Evolutionary conservation across 352 stramenopile genomes (phyloP).

Genomic region (Achlya hypogyna): DNA sequence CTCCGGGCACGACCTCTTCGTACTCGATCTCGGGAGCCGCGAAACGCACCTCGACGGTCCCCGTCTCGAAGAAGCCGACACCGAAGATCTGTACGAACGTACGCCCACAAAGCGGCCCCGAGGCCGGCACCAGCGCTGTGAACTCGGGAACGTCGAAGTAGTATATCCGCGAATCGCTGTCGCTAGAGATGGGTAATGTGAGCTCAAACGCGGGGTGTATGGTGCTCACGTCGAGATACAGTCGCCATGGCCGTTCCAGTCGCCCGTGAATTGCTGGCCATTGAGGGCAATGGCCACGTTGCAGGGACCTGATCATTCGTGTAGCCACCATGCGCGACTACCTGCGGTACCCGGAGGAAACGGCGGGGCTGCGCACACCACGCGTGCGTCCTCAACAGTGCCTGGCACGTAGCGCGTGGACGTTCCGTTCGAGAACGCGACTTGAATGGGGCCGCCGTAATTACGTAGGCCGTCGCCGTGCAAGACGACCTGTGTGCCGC

Average conservation of each 20-base stretch:
- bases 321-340: background rate
- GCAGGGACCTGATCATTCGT: background rate
- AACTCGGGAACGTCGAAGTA: constrained; percentile 7
- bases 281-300: constrained; percentile 10
- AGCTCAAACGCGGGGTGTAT: background rate
- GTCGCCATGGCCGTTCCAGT: constrained; percentile 4
- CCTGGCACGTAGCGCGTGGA: constrained; percentile 10
- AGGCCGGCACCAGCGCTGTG: background rate
- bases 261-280: constrained; percentile 14
- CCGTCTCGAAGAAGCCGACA: constrained; percentile 11
- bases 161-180: background rate
- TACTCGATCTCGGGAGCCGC: background rate
- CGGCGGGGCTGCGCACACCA: constrained; percentile 4
- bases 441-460: constrained; percentile 12
- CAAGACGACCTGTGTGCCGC: background rate
- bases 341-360: background rate
- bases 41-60: constrained; percentile 5
- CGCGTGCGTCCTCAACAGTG: background rate
- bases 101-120: background rate
- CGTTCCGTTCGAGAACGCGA: constrained; percentile 11
- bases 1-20: background rate
- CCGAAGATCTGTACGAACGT: constrained; percentile 14
- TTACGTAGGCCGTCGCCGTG: constrained; percentile 1
- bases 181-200: background rate
- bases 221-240: background rate